These are phyloP conservation scores for Boletus coccyginus DNA, from an alignment of 768 basidiomycete genomes.

Conservation along the genomic window DNA sequence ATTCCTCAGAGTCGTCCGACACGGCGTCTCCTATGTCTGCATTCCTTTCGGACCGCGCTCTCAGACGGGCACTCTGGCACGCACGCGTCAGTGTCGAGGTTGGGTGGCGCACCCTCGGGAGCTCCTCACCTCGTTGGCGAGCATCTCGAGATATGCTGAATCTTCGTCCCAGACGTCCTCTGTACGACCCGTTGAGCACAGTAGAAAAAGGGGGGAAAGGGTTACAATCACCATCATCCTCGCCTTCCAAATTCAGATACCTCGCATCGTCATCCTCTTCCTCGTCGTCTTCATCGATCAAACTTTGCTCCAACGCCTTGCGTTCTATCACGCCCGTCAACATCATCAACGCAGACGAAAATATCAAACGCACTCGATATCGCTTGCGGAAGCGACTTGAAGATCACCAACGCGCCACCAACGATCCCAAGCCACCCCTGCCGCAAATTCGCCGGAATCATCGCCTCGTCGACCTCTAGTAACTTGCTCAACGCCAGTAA, in stretches of 20 bases:
- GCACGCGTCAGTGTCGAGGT: background rate
- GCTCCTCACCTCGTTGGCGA: slow-evolving; percentile 69
- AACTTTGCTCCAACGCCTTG: slow-evolving; percentile 55
- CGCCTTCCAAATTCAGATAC: slow-evolving; percentile 61
- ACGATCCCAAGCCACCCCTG: slow-evolving; percentile 79
- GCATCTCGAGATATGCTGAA: slow-evolving; percentile 82
- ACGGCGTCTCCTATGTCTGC: slow-evolving; percentile 26
- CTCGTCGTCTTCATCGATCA: slow-evolving; percentile 42
- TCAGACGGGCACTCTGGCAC: slow-evolving; percentile 65
- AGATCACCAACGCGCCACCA: slow-evolving; percentile 64
- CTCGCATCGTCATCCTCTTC: slow-evolving; percentile 50
- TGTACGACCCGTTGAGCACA: slow-evolving; percentile 19
- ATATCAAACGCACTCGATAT: slow-evolving; percentile 54
- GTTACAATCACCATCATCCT: slow-evolving; percentile 49
- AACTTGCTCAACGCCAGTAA: slow-evolving; percentile 74
- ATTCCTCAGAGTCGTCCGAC: slow-evolving; percentile 48
- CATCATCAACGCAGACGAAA: background rate
- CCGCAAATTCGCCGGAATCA: slow-evolving; percentile 56
- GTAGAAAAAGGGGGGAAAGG: background rate
- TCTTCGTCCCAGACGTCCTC: slow-evolving; percentile 93
- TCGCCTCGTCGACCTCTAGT: slow-evolving; percentile 61
- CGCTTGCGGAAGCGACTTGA: slow-evolving; percentile 77
- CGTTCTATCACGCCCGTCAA: slow-evolving; percentile 39
- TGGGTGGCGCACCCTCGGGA: too few species aligned
- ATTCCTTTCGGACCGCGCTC: slow-evolving; percentile 54